Evolutionary conservation across 345 rosid genomes (phyloP).

Genomic region (Populus ilicifolia): DNA sequence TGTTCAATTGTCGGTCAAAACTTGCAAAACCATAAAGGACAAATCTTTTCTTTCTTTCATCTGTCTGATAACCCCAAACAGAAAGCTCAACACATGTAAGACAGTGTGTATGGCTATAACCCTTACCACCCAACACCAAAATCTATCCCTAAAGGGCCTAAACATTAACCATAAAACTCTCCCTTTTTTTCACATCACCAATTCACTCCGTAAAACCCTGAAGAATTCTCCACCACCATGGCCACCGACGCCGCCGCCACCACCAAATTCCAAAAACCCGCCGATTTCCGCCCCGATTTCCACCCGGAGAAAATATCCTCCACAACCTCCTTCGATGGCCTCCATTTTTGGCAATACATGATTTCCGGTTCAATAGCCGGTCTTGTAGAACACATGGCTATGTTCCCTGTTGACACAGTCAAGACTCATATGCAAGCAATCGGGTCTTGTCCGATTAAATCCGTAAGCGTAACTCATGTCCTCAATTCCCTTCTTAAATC

Average conservation of each 20-base stretch:
- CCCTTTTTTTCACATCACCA: not conserved
- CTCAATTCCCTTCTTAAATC: constrained; percentile 65
- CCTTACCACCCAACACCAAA: not conserved
- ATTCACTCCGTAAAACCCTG: not conserved
- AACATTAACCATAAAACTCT: not conserved
- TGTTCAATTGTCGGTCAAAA: not conserved
- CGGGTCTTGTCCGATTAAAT: constrained; percentile 84
- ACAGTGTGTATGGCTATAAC: not conserved
- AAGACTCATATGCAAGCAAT: constrained; percentile 97
- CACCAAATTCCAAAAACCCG: constrained; percentile 49
- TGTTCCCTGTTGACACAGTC: constrained; percentile 96
- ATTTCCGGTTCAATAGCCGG: constrained; percentile 95
- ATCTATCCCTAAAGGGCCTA: not conserved
- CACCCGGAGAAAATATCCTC: constrained; percentile 38
- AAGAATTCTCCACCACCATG: constrained; percentile 23
- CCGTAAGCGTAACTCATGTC: constrained; percentile 71
- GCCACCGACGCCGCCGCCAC: constrained; percentile 64
- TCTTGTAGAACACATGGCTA: constrained; percentile 89
- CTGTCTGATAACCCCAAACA: not conserved
- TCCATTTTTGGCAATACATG: constrained; percentile 91
- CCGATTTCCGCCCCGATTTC: constrained; percentile 66
- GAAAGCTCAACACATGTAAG: not conserved
- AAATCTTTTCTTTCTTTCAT: not conserved
- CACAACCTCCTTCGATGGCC: constrained; percentile 50
- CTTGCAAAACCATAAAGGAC: not conserved